phyloP scores from a whole-genome alignment of 352 stramenopile genomes.

The Phytopythium oedochilum region DNA sequence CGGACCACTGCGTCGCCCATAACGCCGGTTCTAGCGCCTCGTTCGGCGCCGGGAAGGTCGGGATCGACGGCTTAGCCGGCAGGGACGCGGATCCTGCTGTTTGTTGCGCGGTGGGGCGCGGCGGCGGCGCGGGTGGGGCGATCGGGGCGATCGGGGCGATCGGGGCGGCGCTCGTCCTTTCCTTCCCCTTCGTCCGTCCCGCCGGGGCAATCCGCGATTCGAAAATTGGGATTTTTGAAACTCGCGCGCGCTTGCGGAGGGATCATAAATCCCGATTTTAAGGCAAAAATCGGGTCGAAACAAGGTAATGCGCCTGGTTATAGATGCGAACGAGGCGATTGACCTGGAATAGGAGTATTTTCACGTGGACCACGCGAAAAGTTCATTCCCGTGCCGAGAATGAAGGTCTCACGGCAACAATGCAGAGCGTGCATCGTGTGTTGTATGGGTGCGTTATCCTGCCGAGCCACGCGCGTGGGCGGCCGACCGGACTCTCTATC shows the following conservation, averaged over 20 bases:
- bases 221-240: conserved; percentile 6
- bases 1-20: conserved; percentile 70
- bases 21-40: background rate
- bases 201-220: background rate
- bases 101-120: background rate
- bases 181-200: background rate
- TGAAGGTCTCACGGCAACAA: background rate
- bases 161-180: background rate
- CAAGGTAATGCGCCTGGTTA: no score
- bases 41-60: background rate
- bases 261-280: background rate
- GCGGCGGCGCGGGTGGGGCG: background rate
- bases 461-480: background rate
- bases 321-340: no score
- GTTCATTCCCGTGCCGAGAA: no score
- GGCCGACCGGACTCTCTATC: background rate
- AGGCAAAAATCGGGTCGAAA: background rate
- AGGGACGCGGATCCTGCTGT: background rate
- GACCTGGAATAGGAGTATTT: no score
- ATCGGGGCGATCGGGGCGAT: background rate
- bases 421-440: background rate
- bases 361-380: no score
- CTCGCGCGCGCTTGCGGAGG: background rate
- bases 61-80: background rate
- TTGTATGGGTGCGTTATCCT: background rate